Evolutionary conservation across 495 filamentous ascomycete species (phyloP).

Genomic region (Sporormia fimetaria): DNA sequence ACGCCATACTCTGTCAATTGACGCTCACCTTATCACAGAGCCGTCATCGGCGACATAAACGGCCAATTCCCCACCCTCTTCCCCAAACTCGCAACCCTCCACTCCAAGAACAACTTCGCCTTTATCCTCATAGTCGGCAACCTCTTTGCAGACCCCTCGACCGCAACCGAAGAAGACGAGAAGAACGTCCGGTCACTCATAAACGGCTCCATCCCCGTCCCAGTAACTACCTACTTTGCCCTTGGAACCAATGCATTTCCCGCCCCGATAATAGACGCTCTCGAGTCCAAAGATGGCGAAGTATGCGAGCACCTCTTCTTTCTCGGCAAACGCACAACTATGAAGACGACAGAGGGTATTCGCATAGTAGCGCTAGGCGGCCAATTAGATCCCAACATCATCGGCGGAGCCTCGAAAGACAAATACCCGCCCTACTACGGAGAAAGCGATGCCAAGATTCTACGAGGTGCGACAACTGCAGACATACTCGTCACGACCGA

Average conservation of each 20-base stretch:
- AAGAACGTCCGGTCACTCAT: constrained; percentile 54
- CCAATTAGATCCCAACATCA: constrained; percentile 41
- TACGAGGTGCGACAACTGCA: constrained; percentile 59
- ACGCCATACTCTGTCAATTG: constrained; percentile 5
- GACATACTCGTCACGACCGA: constrained; percentile 78
- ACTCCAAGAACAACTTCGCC: constrained; percentile 73
- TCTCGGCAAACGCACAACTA: constrained; percentile 69
- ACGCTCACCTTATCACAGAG: constrained; percentile 37
- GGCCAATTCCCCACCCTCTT: constrained; percentile 64
- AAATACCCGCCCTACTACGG: constrained; percentile 59
- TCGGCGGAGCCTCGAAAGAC: constrained; percentile 45
- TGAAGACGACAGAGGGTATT: constrained; percentile 83
- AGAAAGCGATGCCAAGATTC: constrained; percentile 58
- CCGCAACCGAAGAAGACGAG: constrained; percentile 37
- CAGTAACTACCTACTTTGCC: constrained; percentile 79
- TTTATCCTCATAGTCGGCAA: constrained; percentile 77
- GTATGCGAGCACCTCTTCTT: constrained; percentile 80
- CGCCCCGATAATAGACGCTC: constrained; percentile 50
- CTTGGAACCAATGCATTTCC: constrained; percentile 62
- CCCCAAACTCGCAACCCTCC: constrained; percentile 62
- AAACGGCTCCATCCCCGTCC: constrained; percentile 54
- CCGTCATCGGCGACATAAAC: constrained; percentile 69
- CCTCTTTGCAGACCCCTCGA: constrained; percentile 45
- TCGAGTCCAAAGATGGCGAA: constrained; percentile 63
- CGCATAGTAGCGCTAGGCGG: constrained; percentile 76